Evolutionary conservation across 129 eudicot genomes (phyloP).

Genomic region (Flaveria bidentis): DNA sequence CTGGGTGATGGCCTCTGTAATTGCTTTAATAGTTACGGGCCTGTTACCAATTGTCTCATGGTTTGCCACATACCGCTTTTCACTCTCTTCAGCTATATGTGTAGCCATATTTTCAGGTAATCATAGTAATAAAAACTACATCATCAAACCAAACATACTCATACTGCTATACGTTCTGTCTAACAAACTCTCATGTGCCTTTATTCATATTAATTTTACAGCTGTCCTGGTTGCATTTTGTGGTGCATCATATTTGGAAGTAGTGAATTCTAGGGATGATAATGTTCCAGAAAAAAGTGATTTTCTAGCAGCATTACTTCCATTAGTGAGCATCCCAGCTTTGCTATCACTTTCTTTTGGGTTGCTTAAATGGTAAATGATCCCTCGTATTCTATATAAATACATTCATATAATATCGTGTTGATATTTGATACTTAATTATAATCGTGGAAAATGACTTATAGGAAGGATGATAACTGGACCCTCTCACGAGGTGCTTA

Average conservation of each 20-base stretch:
- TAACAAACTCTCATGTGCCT: background rate
- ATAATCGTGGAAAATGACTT: conserved; percentile 22
- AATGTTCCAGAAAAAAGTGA: conserved; percentile 71
- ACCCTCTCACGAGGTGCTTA: conserved; percentile 82
- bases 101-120: conserved; percentile 86
- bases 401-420: background rate
- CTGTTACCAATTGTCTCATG: conserved; percentile 90
- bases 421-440: background rate
- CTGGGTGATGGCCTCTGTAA: conserved; percentile 92
- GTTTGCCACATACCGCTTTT: conserved; percentile 92
- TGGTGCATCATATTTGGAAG: conserved; percentile 84
- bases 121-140: background rate
- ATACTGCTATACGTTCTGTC: background rate
- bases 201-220: conserved; percentile 21
- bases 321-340: conserved; percentile 93
- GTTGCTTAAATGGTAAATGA: conserved; percentile 77
- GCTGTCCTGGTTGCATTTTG: conserved; percentile 94
- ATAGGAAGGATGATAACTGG: conserved; percentile 98
- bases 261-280: conserved; percentile 65
- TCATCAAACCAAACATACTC: background rate
- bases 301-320: conserved; percentile 95
- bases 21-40: conserved; percentile 82
- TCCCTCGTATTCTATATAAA: background rate
- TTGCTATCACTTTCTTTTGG: conserved; percentile 78
- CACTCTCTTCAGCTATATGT: conserved; percentile 81